phyloP scores from a whole-genome alignment of 257 asterid genomes.

The Rubia yunnanensis region DNA sequence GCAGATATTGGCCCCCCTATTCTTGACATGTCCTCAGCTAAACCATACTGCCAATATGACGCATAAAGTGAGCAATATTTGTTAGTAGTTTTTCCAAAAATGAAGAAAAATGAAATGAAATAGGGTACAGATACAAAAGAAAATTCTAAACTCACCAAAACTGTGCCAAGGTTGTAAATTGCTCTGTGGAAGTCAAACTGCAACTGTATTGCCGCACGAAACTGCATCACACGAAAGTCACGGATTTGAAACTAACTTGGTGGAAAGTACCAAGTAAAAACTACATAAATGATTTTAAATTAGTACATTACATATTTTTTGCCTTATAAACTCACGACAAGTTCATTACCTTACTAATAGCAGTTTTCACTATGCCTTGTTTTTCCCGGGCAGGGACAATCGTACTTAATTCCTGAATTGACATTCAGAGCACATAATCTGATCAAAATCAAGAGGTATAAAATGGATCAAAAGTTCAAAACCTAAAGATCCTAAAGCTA shows the following conservation, averaged over 20 bases:
- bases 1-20: slow-evolving; percentile 60
- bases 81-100: background rate
- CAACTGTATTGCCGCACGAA: slow-evolving; percentile 91
- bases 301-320: background rate
- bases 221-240: slow-evolving; percentile 40
- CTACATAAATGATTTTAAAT: background rate
- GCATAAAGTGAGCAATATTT: slow-evolving; percentile 18
- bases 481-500: slow-evolving; percentile 1
- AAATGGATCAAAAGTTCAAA: slow-evolving; percentile 6
- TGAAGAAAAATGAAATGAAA: background rate
- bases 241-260: too few relatives aligned
- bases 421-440: slow-evolving; percentile 12
- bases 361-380: slow-evolving; percentile 82
- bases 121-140: background rate
- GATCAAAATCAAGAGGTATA: background rate
- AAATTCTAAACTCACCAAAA: slow-evolving; percentile 59
- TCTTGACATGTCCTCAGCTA: slow-evolving; percentile 97
- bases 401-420: slow-evolving; percentile 88
- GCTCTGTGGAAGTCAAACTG: slow-evolving; percentile 99
- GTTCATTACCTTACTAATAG: slow-evolving; percentile 77
- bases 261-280: background rate
- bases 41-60: slow-evolving; percentile 65
- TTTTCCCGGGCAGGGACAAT: slow-evolving; percentile 99
- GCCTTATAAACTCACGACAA: background rate
- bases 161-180: slow-evolving; percentile 98